A percentile compares a stretch with the other conserved stretches of the same genome.
These are phyloP conservation scores for Ustulina deusta DNA, from an alignment of 2,329 filamentous ascomycete genomes.

Conservation along the genomic window DNA sequence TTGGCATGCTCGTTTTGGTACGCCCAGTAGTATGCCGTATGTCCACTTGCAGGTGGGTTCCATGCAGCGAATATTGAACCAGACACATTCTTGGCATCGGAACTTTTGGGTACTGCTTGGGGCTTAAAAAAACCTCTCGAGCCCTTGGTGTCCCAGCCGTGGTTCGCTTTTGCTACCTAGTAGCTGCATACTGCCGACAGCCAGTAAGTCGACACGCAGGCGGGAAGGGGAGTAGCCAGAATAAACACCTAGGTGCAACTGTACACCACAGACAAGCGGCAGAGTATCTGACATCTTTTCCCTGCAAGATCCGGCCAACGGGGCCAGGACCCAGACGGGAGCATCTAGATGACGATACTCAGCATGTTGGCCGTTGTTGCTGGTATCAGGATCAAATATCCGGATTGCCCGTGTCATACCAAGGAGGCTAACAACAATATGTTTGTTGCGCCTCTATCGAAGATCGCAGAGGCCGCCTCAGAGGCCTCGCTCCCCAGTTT, in stretches of 20 bases:
- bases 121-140: slow-evolving; percentile 30
- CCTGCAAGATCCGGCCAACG: slow-evolving; percentile 34
- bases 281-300: slow-evolving; percentile 33
- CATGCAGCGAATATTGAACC: slow-evolving; percentile 43
- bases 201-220: slow-evolving; percentile 13
- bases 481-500: slow-evolving; percentile 41
- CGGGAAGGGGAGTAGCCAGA: slow-evolving; percentile 17
- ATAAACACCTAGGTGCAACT: slow-evolving; percentile 16
- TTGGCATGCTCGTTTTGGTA: slow-evolving; percentile 29
- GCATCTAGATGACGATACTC: slow-evolving; percentile 16
- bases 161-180: slow-evolving; percentile 36
- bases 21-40: slow-evolving; percentile 27
- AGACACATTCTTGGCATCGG: slow-evolving; percentile 40
- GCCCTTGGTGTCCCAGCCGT: slow-evolving; percentile 29
- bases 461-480: slow-evolving; percentile 23
- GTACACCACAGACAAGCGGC: slow-evolving; percentile 26
- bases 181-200: slow-evolving; percentile 37
- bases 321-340: slow-evolving; percentile 24
- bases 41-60: slow-evolving; percentile 32
- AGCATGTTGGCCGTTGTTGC: slow-evolving; percentile 27
- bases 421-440: slow-evolving; percentile 24
- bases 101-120: slow-evolving; percentile 31
- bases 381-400: slow-evolving; percentile 34
- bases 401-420: slow-evolving; percentile 38
- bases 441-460: slow-evolving; percentile 31